A percentile compares a stretch with the other conserved stretches of the same genome.
Evolutionary conservation across 192 early-diverging fungal species (phyloP).

Genomic region (Coemansia sp.): DNA sequence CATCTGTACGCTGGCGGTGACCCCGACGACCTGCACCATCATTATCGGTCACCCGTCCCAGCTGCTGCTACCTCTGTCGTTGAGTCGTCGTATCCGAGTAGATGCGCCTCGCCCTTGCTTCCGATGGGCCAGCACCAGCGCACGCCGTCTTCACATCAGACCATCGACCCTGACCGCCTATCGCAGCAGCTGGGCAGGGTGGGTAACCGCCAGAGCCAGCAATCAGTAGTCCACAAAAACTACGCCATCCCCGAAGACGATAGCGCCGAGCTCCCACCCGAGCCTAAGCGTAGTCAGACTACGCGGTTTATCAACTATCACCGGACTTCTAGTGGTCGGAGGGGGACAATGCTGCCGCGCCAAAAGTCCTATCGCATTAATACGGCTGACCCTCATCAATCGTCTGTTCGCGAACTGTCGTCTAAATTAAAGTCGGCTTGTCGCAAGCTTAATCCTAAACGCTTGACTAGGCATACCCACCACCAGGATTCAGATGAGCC

Average conservation of each 20-base stretch:
- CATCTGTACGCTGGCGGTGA: background rate
- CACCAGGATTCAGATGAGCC: background rate
- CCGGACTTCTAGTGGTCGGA: background rate
- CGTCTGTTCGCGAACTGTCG: constrained; percentile 39
- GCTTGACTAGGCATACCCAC: constrained; percentile 19
- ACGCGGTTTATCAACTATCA: background rate
- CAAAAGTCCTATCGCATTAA: constrained; percentile 26
- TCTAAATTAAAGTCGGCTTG: constrained; percentile 48
- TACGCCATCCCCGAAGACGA: constrained; percentile 45
- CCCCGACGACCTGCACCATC: background rate
- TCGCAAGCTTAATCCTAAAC: constrained; percentile 46
- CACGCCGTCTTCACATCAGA: constrained; percentile 15
- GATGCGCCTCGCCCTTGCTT: constrained; percentile 52
- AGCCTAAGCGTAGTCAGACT: background rate
- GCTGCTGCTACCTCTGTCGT: background rate
- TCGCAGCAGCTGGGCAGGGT: constrained; percentile 36
- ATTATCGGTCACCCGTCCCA: background rate
- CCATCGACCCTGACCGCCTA: constrained; percentile 31
- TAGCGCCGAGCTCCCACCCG: background rate
- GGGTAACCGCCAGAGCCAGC: constrained; percentile 38
- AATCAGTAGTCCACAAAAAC: constrained; percentile 41
- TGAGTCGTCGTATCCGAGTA: constrained; percentile 33
- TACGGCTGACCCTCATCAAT: constrained; percentile 9
- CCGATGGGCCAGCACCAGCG: constrained; percentile 46
- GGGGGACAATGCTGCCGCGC: constrained; percentile 1